A percentile compares a stretch with the other conserved stretches of the same genome.
Evolutionary conservation across 345 rosid species (phyloP).

Genomic region (Populus pruinosa): DNA sequence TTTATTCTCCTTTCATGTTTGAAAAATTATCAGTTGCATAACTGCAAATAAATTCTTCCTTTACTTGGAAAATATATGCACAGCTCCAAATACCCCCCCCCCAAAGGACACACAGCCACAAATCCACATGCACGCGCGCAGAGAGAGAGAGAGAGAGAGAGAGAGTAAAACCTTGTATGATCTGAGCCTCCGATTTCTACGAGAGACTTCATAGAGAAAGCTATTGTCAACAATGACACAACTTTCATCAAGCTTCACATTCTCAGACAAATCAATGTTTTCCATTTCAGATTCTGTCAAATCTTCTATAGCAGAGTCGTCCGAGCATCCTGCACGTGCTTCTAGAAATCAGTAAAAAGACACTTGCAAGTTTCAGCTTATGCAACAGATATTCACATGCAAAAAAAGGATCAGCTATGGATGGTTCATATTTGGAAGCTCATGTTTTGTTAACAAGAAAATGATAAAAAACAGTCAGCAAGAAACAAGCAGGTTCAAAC

Average conservation of each 20-base stretch:
- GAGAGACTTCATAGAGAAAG: slow-evolving; percentile 45
- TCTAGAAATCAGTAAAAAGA: slow-evolving; percentile 4
- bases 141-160: slow-evolving; percentile 11
- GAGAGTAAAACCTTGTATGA: slow-evolving; percentile 55
- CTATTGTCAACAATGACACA: slow-evolving; percentile 34
- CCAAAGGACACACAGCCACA: too few relatives aligned
- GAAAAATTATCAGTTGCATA: neutral
- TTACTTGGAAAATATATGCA: neutral
- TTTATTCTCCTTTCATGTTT: neutral
- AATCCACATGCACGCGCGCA: too few relatives aligned
- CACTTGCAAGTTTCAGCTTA: neutral
- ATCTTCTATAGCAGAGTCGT: slow-evolving; percentile 21
- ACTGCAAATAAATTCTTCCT: neutral
- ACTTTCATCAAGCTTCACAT: slow-evolving; percentile 42
- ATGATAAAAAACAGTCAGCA: neutral
- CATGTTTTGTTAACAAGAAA: too few relatives aligned
- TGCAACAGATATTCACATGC: too few relatives aligned
- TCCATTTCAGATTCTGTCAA: slow-evolving; percentile 38
- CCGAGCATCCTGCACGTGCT: slow-evolving; percentile 28
- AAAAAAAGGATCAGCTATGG: too few relatives aligned
- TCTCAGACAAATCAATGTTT: slow-evolving; percentile 42
- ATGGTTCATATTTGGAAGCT: too few relatives aligned
- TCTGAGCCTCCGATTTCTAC: slow-evolving; percentile 44
- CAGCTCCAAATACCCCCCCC: too few relatives aligned
- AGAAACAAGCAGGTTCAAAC: neutral